Base-by-base conservation (phyloP, 306 rosid genomes). In the Trifolium repens region DNA sequence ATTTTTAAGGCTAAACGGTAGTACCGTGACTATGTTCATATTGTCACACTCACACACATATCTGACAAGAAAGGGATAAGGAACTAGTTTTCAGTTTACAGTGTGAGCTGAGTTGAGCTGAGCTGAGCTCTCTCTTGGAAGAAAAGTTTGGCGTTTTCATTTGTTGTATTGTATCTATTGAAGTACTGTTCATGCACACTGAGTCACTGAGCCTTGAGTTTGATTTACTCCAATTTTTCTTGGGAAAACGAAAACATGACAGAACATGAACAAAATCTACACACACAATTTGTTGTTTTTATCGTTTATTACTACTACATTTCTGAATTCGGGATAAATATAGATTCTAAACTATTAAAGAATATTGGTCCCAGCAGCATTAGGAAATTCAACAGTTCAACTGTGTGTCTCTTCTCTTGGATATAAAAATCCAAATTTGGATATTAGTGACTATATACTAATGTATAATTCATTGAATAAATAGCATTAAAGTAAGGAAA, bases 41-140 rank as follows among this genome's bases (percentile, higher is more conserved):
- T 78, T 70, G 81, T 74, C 86, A 73, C 70, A 30, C 42, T 27
- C 67, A 61, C n/a, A 61, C n/a, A 50, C 9, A 57, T 49, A 43
- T 30, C 67, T 58, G 75, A 72, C 64, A 52, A 52, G 44, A 54
- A 60, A 27, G 54, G 69, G 50, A 44, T 42, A 73, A 78, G 69
- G 64, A 47, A 54, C 83, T 83, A 63, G 67, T 74, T 74, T 74
- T 74, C 72, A 83, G 83, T 83, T 75, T 83, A 64, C 72, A 83
- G 74, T 46, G 9, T 62, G 27, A 61, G 52, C 54, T 22, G 24
- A 22, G 27, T 54, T 61, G 9, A 69, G 27, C 61, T 22, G 24
- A 22, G 27, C 61, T 61, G 9, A 69, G 27, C 61, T 52, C 62
- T 17, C 67, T 61, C 43, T 46, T 46, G 16, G 11, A 73, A 70